Base-by-base conservation (phyloP, 805 yeast species). In the Sugiyamaella mastotermitis region DNA sequence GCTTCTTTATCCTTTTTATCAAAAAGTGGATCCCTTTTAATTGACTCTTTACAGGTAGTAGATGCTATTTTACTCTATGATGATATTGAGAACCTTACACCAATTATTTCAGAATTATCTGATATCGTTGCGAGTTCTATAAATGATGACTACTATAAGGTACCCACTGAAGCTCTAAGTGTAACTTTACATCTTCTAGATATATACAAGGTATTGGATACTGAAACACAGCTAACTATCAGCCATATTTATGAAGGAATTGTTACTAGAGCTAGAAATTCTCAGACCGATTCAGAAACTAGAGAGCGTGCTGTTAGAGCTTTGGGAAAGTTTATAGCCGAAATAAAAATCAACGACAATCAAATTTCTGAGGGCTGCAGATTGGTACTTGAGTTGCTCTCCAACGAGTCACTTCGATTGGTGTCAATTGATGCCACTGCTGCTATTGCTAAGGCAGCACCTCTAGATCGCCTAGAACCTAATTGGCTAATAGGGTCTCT, bases 201-300 rank as follows among this genome's bases (percentile, higher is more conserved):
- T 9, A 15, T 26, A 22, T 17, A 17, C 17, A 25, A 19, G 23
- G 11, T n/a, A 10, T 10, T 23, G 26, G 26, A 10, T n/a, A n/a
- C n/a, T n/a, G n/a, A n/a, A n/a, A n/a, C n/a, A n/a, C n/a, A n/a
- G n/a, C n/a, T n/a, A n/a, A n/a, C n/a, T n/a, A n/a, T n/a, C n/a
- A n/a, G n/a, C n/a, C n/a, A n/a, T n/a, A n/a, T n/a, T n/a, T n/a
- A n/a, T n/a, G n/a, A n/a, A n/a, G n/a, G n/a, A n/a, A n/a, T 23
- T 10, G 30, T 33, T 22, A 31, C 30, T 20, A 58, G 60, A 26
- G 68, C 65, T 4, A 38, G 52, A 0, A 52, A 60, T 1, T 42
- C 63, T 2, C 59, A 66, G 27, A 51, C 55, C 21, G 68, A 58
- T 30, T 53, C 63, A 39, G 69, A 63, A 24, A 48, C 64, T 4